Percentiles rank a stretch among this genome's conserved stretches.
phyloP scores from a whole-genome alignment of 2,329 filamentous ascomycete species.

The Aspergillus pseudoglaucus region DNA sequence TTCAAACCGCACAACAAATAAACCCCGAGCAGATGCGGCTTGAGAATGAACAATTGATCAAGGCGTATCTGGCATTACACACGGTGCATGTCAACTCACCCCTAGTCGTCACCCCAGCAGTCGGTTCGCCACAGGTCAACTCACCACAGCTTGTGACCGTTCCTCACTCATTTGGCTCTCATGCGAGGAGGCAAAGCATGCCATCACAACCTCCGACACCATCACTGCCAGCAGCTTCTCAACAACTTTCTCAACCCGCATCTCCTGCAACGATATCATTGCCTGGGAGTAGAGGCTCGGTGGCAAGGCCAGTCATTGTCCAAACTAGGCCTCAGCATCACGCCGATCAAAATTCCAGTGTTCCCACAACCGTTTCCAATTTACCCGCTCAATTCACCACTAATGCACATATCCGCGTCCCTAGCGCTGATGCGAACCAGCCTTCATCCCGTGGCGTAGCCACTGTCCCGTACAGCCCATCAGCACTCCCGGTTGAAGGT shows the following conservation, averaged over 20 bases:
- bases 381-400: not conserved
- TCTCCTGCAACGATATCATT: not conserved
- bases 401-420: not conserved
- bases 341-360: not conserved
- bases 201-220: not conserved
- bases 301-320: not conserved
- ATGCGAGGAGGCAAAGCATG: not conserved
- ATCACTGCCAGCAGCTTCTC: conserved; percentile 4
- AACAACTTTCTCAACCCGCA: not conserved
- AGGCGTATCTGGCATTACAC: conserved; percentile 13
- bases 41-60: conserved; percentile 11
- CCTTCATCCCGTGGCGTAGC: not conserved
- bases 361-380: not conserved
- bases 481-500: not conserved
- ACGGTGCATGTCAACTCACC: not conserved
- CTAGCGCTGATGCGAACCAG: not conserved
- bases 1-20: not conserved
- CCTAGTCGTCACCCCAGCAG: not conserved
- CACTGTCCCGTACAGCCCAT: not conserved
- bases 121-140: not conserved
- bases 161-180: not conserved
- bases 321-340: not conserved
- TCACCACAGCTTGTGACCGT: not conserved
- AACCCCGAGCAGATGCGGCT: conserved; percentile 5
- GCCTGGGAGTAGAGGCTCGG: not conserved